Conservation (phyloP, 2,329 filamentous ascomycete species). For the Blastomyces emzantsi region DNA sequence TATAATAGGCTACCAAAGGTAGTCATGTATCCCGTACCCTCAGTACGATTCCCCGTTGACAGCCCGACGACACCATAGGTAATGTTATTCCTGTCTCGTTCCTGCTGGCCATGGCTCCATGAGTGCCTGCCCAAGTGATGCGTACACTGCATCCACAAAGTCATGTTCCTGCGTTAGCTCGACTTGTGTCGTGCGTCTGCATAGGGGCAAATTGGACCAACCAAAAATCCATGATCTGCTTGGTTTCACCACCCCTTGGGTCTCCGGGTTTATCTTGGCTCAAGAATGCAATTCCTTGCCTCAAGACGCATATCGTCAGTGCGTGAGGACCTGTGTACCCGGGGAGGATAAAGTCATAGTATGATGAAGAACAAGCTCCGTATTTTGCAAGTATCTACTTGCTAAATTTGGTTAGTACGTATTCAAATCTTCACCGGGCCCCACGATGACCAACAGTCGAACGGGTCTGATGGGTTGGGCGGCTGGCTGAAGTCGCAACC, state of each 20-base stretch:
- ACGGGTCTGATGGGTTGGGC: neutral
- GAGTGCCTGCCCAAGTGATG: neutral
- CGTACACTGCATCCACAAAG: neutral
- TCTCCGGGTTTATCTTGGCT: neutral
- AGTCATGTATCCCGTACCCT: neutral
- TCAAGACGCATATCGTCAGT: neutral
- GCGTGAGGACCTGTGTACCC: neutral
- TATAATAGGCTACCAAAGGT: neutral
- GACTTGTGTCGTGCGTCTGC: neutral
- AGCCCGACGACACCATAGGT: neutral
- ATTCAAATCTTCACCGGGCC: neutral
- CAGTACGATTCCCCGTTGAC: neutral
- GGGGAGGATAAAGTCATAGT: neutral
- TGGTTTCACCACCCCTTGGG: neutral
- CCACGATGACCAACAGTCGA: neutral
- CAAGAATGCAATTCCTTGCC: neutral
- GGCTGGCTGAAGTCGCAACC: neutral
- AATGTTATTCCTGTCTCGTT: neutral
- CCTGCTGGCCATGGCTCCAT: neutral
- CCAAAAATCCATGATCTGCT: neutral
- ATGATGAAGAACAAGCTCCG: neutral
- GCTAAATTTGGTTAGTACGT: neutral
- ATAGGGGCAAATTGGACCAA: slow-evolving; percentile 1
- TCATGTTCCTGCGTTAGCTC: slow-evolving; percentile 3
- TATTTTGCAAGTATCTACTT: neutral